Percentiles rank a stretch among this genome's conserved stretches.
Conservation (phyloP, 768 basidiomycete species). For the Lentinus brumalis region DNA sequence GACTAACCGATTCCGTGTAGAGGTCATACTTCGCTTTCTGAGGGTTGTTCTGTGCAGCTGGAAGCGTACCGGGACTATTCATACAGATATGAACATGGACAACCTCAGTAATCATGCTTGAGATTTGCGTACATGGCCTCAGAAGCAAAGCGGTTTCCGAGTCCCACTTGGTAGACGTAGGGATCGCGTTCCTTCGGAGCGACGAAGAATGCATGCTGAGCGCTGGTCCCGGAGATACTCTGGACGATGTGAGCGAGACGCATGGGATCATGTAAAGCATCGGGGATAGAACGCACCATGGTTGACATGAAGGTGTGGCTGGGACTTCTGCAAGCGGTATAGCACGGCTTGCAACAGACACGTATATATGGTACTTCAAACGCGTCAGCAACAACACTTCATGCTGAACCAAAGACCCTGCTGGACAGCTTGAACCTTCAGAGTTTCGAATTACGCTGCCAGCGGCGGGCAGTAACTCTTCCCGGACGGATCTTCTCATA, state of each 20-base stretch:
- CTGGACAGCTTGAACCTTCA: not conserved
- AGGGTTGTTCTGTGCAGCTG: slow-evolving; percentile 59
- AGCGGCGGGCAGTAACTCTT: slow-evolving; percentile 2
- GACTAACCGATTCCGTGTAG: slow-evolving; percentile 58
- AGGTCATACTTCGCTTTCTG: slow-evolving; percentile 66
- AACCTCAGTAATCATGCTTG: not conserved
- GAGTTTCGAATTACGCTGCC: not conserved
- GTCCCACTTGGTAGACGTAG: slow-evolving; percentile 59
- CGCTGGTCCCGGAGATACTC: slow-evolving; percentile 37
- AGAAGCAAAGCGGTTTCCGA: slow-evolving; percentile 57
- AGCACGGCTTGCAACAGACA: too few relatives aligned
- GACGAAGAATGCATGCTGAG: slow-evolving; percentile 41
- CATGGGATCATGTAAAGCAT: not conserved
- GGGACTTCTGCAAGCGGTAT: too few relatives aligned
- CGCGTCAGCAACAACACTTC: slow-evolving; percentile 5
- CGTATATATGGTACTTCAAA: not conserved
- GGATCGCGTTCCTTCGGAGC: slow-evolving; percentile 47
- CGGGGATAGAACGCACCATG: not conserved
- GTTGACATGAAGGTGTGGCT: too few relatives aligned
- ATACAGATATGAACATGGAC: not conserved
- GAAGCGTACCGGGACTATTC: slow-evolving; percentile 55
- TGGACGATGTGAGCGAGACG: not conserved
- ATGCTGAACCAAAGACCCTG: not conserved
- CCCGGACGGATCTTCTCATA: slow-evolving; percentile 11
- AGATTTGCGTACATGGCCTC: slow-evolving; percentile 50